Evolutionary conservation across 768 basidiomycete species (phyloP).

Genomic region (Leccinum boreale): DNA sequence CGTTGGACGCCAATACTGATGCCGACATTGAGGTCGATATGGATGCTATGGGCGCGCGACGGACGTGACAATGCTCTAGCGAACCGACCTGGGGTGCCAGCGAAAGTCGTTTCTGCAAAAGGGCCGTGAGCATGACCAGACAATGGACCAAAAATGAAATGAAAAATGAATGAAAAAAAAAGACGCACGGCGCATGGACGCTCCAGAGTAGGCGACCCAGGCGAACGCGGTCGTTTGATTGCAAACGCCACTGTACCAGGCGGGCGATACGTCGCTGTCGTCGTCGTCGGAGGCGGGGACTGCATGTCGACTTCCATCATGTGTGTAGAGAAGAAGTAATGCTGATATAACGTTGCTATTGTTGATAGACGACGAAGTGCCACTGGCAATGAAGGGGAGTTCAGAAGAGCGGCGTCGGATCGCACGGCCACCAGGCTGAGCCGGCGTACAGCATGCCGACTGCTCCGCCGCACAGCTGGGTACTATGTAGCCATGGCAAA

Average conservation of each 20-base stretch:
- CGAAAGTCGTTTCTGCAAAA: constrained; percentile 56
- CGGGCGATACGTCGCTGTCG: constrained; percentile 32
- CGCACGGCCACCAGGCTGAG: neutral
- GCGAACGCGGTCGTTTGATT: constrained; percentile 61
- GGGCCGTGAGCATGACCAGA: neutral
- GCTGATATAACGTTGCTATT: neutral
- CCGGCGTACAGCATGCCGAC: neutral
- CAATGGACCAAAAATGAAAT: neutral
- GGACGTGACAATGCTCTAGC: constrained; percentile 23
- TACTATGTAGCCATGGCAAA: neutral
- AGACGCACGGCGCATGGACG: constrained; percentile 48
- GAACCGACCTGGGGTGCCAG: constrained; percentile 33
- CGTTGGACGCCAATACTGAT: neutral
- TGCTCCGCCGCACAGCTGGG: neutral
- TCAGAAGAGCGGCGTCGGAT: neutral
- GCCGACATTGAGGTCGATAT: neutral
- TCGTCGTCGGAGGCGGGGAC: constrained; percentile 29
- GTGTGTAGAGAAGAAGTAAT: neutral
- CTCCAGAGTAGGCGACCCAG: constrained; percentile 45
- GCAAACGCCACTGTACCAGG: constrained; percentile 22
- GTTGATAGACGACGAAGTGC: neutral
- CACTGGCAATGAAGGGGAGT: neutral
- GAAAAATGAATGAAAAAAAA: neutral
- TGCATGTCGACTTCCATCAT: constrained; percentile 61
- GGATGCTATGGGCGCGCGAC: constrained; percentile 26